Evolutionary conservation across 306 rosid genomes (phyloP).

Genomic region (Leucaena leucocephala): DNA sequence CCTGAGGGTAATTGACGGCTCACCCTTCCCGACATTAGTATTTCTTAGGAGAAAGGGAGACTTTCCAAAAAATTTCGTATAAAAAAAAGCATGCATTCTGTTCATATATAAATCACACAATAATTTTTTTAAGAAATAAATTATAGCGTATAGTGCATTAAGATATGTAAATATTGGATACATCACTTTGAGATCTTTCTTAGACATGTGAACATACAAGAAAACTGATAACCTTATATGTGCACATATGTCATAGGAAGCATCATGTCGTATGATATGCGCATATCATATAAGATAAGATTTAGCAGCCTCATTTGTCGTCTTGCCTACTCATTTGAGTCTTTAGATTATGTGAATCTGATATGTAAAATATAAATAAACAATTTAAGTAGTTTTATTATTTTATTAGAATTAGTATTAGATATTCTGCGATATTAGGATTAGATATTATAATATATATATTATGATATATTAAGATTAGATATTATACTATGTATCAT

Average conservation of each 20-base stretch:
- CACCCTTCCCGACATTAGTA: too few species aligned
- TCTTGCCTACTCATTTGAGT: slow-evolving; percentile 1
- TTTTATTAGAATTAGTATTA: too few species aligned
- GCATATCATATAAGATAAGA: neutral
- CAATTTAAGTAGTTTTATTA: too few species aligned
- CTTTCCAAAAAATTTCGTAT: too few species aligned
- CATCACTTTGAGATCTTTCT: neutral
- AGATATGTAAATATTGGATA: neutral
- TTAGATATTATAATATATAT: too few species aligned
- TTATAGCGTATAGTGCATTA: neutral
- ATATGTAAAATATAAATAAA: too few species aligned
- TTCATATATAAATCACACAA: neutral
- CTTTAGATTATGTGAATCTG: neutral
- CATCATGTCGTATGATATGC: neutral
- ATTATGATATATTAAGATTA: too few species aligned
- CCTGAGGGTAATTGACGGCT: too few species aligned
- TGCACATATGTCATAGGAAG: neutral
- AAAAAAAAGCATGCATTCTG: neutral
- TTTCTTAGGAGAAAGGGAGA: too few species aligned
- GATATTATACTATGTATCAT: too few species aligned
- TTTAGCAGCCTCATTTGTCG: neutral
- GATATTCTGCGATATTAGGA: too few species aligned
- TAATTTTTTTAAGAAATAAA: neutral
- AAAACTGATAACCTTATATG: neutral
- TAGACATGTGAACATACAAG: neutral